Evolutionary conservation across 2,329 filamentous ascomycete species (phyloP).

Genomic region (Fusarium sulawesiense): DNA sequence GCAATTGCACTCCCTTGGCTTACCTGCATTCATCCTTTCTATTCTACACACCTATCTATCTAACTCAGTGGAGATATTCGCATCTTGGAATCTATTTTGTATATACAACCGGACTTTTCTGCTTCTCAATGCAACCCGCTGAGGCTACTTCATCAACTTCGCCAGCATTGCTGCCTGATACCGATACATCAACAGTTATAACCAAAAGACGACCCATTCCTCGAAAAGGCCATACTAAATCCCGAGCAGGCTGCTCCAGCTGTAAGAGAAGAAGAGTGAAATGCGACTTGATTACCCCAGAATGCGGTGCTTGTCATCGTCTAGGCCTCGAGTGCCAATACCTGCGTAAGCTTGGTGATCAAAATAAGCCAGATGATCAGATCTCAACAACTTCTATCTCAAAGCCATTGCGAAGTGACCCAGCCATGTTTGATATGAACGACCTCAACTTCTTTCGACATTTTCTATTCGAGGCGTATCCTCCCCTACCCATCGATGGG

Average conservation of each 20-base stretch:
- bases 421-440: conserved; percentile 52
- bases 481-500: conserved; percentile 53
- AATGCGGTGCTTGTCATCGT: conserved; percentile 52
- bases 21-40: background rate
- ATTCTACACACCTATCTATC: background rate
- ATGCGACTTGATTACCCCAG: conserved; percentile 53
- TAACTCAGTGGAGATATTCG: background rate
- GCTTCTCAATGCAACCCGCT: background rate
- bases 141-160: conserved; percentile 4
- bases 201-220: conserved; percentile 48
- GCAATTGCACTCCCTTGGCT: conserved; percentile 22
- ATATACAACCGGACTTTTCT: too few species aligned
- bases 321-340: conserved; percentile 54
- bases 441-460: conserved; percentile 66
- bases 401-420: conserved; percentile 35
- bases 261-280: conserved; percentile 59
- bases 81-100: background rate
- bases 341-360: conserved; percentile 7
- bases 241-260: conserved; percentile 48
- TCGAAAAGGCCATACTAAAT: conserved; percentile 52
- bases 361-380: conserved; percentile 4
- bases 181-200: background rate
- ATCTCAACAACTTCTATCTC: conserved; percentile 6
- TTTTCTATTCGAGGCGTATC: conserved; percentile 60
- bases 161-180: background rate